Conservation (phyloP, 169 alveolate genomes). For the Theileria equi region DNA sequence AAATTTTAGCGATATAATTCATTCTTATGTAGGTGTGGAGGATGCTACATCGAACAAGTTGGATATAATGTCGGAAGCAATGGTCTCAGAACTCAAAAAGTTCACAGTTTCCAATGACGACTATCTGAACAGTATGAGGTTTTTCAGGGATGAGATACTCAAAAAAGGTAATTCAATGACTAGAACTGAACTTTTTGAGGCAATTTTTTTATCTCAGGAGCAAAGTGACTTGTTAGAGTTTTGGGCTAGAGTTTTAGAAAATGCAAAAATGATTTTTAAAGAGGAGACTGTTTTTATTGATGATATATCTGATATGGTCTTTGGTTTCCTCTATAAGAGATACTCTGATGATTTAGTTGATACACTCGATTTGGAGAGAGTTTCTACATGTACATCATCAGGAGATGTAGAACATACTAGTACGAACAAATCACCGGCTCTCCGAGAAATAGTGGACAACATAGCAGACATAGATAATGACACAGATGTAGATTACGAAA, state of each 20-base stretch:
- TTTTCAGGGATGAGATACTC: constrained; percentile 51
- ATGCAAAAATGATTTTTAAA: constrained; percentile 18
- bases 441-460: not conserved
- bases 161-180: constrained; percentile 30
- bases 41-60: constrained; percentile 20
- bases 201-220: constrained; percentile 29
- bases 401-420: constrained; percentile 5
- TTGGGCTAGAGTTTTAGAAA: constrained; percentile 50
- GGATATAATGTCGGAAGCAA: constrained; percentile 6
- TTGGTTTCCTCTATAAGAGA: constrained; percentile 32
- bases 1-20: too few relatives aligned
- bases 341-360: not conserved
- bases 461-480: not conserved
- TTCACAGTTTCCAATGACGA: constrained; percentile 20
- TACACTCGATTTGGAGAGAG: not conserved
- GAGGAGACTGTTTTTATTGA: constrained; percentile 3
- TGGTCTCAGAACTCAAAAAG: not conserved
- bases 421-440: not conserved
- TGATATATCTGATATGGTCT: constrained; percentile 48
- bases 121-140: constrained; percentile 29
- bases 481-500: not conserved
- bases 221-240: constrained; percentile 37
- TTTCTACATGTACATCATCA: constrained; percentile 27
- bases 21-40: constrained; percentile 31
- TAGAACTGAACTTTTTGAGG: constrained; percentile 15